phyloP scores from a whole-genome alignment of 208 protist species.

The Wallacemonas sp. region DNA sequence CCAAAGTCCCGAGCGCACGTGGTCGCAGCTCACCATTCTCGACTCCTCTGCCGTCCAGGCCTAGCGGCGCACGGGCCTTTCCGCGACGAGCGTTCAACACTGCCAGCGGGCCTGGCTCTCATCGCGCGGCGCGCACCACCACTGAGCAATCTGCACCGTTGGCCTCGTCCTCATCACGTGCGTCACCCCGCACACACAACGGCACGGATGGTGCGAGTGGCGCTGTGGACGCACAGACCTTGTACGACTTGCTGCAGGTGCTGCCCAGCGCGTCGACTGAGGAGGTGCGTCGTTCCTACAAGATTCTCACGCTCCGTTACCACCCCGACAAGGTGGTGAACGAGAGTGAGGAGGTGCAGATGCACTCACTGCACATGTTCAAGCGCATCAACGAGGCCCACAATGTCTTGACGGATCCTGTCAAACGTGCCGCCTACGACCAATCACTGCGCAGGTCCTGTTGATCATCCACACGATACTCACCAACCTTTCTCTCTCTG shows the following conservation, averaged over 20 bases:
- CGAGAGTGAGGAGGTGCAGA: constrained; percentile 33
- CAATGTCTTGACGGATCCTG: constrained; percentile 91
- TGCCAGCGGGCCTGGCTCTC: no score
- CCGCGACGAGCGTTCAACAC: no score
- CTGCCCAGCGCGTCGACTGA: constrained; percentile 25
- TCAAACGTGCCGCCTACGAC: constrained; percentile 95
- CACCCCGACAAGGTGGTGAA: constrained; percentile 80
- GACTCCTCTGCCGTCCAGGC: not conserved
- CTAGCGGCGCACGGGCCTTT: not conserved
- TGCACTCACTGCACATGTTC: constrained; percentile 75
- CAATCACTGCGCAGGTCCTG: constrained; percentile 24
- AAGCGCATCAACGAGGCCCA: constrained; percentile 95
- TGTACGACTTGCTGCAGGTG: constrained; percentile 77
- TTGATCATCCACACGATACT: constrained; percentile 4
- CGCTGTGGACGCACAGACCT: constrained; percentile 16
- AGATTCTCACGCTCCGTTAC: constrained; percentile 63
- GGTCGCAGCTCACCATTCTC: not conserved
- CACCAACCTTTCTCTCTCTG: not conserved
- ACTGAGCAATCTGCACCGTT: no score
- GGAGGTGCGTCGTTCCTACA: constrained; percentile 64
- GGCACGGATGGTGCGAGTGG: no score
- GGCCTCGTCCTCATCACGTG: no score
- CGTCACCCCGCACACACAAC: no score
- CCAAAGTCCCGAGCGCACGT: not conserved
- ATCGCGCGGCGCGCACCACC: no score